Percentiles rank a stretch among this genome's conserved stretches.
phyloP scores from a whole-genome alignment of 78 protist genomes.

The Dictyostelium firmibasis region DNA sequence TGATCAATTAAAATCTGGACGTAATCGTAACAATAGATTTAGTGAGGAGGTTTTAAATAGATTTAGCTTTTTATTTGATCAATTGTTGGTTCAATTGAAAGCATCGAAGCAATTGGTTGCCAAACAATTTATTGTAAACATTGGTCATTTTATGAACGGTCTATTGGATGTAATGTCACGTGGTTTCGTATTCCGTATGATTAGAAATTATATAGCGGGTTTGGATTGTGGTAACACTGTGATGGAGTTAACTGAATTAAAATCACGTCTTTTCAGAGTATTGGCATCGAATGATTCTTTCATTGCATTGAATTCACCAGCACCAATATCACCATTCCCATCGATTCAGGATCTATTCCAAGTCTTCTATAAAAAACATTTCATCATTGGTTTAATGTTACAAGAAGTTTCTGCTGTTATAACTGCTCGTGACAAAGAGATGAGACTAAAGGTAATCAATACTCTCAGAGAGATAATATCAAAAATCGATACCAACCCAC shows the following conservation, averaged over 20 bases:
- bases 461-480: conserved; percentile 47
- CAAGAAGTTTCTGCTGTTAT: conserved; percentile 49
- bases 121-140: conserved; percentile 16
- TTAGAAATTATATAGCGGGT: conserved; percentile 23
- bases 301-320: conserved; percentile 64
- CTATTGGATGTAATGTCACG: conserved; percentile 38
- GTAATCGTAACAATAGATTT: conserved; percentile 48
- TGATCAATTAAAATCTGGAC: neutral
- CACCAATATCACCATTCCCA: conserved; percentile 1
- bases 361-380: conserved; percentile 48
- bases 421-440: conserved; percentile 9
- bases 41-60: conserved; percentile 5
- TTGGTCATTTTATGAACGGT: conserved; percentile 58
- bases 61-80: conserved; percentile 28
- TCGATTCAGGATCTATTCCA: neutral
- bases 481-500: neutral
- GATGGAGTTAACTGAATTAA: conserved; percentile 47
- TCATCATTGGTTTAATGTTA: conserved; percentile 58
- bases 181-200: conserved; percentile 43
- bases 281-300: conserved; percentile 31
- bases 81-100: conserved; percentile 7
- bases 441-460: conserved; percentile 23
- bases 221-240: conserved; percentile 3
- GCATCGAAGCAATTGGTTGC: conserved; percentile 19
- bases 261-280: conserved; percentile 48